Percentiles rank a stretch among this genome's conserved stretches.
phyloP scores from a whole-genome alignment of 177 flowering plant genomes.

The Telopea speciosissima region DNA sequence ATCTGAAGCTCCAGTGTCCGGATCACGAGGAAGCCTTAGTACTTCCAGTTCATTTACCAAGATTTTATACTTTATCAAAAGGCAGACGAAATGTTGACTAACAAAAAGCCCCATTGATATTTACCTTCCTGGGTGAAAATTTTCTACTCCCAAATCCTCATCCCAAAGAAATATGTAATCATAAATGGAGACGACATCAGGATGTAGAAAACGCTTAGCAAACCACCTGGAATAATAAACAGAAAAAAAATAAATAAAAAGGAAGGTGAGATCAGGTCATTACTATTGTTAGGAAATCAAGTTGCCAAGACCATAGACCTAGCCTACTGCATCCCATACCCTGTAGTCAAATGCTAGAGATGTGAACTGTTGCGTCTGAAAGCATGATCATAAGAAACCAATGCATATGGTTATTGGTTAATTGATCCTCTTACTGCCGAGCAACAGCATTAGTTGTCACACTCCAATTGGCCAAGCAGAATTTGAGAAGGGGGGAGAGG shows the following conservation, averaged over 20 bases:
- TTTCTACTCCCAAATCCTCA: slow-evolving; percentile 12
- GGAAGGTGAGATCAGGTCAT: not conserved
- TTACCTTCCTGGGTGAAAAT: not conserved
- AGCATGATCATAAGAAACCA: too few relatives aligned
- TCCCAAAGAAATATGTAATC: not conserved
- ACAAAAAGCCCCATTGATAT: not conserved
- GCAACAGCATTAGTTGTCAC: too few relatives aligned
- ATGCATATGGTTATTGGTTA: too few relatives aligned
- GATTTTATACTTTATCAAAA: not conserved
- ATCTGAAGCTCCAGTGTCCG: too few relatives aligned
- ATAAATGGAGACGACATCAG: not conserved
- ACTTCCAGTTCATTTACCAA: too few relatives aligned
- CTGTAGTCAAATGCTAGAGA: too few relatives aligned
- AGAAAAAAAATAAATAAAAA: not conserved
- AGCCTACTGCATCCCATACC: too few relatives aligned
- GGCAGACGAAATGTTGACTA: not conserved
- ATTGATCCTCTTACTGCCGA: too few relatives aligned
- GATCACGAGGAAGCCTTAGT: too few relatives aligned
- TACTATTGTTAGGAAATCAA: not conserved
- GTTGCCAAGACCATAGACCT: not conserved
- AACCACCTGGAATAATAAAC: not conserved
- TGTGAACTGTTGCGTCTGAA: too few relatives aligned
- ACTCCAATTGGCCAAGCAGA: too few relatives aligned
- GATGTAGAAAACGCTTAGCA: not conserved
- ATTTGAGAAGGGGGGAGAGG: too few relatives aligned